Evolutionary conservation across 2,329 filamentous ascomycete species (phyloP), one percentile per base, ranked within the genome.

Genomic region (Penicillium sp.): DNA sequence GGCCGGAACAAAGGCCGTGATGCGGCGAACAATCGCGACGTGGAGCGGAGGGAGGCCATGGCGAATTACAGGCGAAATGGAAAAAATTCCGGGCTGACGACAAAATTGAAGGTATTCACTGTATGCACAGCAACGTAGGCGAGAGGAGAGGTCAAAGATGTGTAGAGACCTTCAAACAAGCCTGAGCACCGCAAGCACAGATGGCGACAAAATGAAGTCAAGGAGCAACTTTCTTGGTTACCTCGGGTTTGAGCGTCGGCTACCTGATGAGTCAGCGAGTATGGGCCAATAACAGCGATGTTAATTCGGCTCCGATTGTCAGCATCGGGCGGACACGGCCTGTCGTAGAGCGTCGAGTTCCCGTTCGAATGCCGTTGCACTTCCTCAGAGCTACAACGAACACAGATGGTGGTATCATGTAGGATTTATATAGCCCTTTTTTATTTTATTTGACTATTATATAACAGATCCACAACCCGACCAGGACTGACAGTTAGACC

Each of bases 21-120:
- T 46, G 69, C 66, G 56, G 72, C 68, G 61, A 73, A 58, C 47
- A 76, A 63, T 60, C 73, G 73, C 59, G 73, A 73, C 40, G 74
- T 72, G 51, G 74, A 67, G 58, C 74, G 75, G 64, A 77, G 71
- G 61, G 74, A 72, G 59, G 75, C 72, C 75, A 78, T 78, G 61
- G 61, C 60, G 65, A 52, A 46, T 39, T 53, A 52, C 46, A 45
- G 38, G 42, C 43, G 42, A 44, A 49, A 25, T 27, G 27, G 27
- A 28, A 52, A 50, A 49, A 43, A 25, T 49, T 48, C 52, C 47
- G 42, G 42, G 47, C 40, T 18, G 33, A 31, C 41, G 33, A 56
- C 50, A 47, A 38, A 48, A 50, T 49, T 23, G 44, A 32, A 32
- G 31, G 29, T 28, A 35, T 43, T 48, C 28, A n/a, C 31, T 48